Evolutionary conservation across 306 rosid genomes (phyloP).

Genomic region (Fragaria nilgerrensis): DNA sequence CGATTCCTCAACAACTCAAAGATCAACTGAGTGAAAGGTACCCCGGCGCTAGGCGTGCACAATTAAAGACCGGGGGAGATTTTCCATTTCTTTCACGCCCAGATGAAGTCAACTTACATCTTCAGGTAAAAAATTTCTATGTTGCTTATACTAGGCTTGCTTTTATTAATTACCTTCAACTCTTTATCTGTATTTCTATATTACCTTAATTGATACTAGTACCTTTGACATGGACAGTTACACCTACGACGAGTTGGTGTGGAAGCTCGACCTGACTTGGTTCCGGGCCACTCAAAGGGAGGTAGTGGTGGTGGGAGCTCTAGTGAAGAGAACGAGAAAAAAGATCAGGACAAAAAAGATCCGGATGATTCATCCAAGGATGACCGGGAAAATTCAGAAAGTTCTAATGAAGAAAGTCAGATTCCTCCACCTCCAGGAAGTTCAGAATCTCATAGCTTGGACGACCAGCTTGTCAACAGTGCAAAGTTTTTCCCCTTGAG

Average conservation of each 20-base stretch:
- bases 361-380: constrained; percentile 56
- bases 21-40: constrained; percentile 90
- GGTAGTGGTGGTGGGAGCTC: constrained; percentile 76
- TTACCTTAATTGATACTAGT: neutral
- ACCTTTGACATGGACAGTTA: constrained; percentile 44
- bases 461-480: constrained; percentile 42
- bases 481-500: constrained; percentile 32
- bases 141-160: neutral
- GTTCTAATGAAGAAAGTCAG: constrained; percentile 47
- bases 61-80: constrained; percentile 87
- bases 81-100: constrained; percentile 98
- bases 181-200: neutral
- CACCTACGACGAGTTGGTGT: constrained; percentile 97
- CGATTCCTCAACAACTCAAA: constrained; percentile 85
- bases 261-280: constrained; percentile 76
- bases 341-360: constrained; percentile 27
- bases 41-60: constrained; percentile 84
- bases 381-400: constrained; percentile 38
- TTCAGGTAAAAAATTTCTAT: constrained; percentile 58
- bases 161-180: neutral
- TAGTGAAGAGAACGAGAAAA: constrained; percentile 47
- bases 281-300: constrained; percentile 52
- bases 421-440: constrained; percentile 53
- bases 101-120: constrained; percentile 97
- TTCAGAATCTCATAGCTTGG: constrained; percentile 58